These are phyloP conservation scores for Suillus brevipes DNA, from an alignment of 768 basidiomycete species.

Conservation along the genomic window DNA sequence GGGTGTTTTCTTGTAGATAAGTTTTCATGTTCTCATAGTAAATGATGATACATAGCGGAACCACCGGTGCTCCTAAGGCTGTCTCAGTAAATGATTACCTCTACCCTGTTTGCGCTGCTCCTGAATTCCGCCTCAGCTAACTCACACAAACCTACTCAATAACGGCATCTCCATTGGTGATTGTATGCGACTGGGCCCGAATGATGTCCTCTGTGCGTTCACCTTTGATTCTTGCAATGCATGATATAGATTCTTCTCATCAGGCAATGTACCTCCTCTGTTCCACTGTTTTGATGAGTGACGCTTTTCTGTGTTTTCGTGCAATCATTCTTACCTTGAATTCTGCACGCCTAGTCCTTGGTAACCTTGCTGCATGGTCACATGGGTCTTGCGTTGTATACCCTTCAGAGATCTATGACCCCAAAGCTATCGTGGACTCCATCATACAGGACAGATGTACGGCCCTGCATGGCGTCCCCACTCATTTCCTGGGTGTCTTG, in stretches of 20 bases:
- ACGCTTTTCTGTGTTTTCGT: conserved; percentile 6
- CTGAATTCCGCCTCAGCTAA: conserved; percentile 47
- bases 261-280: conserved; percentile 81
- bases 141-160: conserved; percentile 78
- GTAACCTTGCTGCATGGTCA: conserved; percentile 77
- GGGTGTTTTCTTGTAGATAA: conserved; percentile 9
- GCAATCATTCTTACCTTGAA: conserved; percentile 12
- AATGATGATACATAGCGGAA: conserved; percentile 51
- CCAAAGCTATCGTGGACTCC: conserved; percentile 67
- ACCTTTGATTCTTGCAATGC: not conserved
- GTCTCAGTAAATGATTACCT: conserved; percentile 58
- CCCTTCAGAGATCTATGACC: conserved; percentile 63
- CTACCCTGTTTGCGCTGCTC: not conserved
- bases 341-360: conserved; percentile 68
- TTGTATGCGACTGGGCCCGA: conserved; percentile 65
- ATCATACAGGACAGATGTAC: conserved; percentile 71
- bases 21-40: conserved; percentile 1
- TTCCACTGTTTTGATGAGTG: conserved; percentile 92
- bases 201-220: conserved; percentile 67
- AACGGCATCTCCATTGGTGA: conserved; percentile 71
- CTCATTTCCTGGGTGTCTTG: conserved; percentile 78
- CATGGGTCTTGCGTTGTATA: conserved; percentile 77
- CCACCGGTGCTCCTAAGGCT: conserved; percentile 80
- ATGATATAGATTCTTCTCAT: conserved; percentile 7
- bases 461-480: conserved; percentile 82